Evolutionary conservation across 2,329 filamentous ascomycete genomes (phyloP), one percentile per base, ranked within the genome.

Genomic region (Neonectria faginata): DNA sequence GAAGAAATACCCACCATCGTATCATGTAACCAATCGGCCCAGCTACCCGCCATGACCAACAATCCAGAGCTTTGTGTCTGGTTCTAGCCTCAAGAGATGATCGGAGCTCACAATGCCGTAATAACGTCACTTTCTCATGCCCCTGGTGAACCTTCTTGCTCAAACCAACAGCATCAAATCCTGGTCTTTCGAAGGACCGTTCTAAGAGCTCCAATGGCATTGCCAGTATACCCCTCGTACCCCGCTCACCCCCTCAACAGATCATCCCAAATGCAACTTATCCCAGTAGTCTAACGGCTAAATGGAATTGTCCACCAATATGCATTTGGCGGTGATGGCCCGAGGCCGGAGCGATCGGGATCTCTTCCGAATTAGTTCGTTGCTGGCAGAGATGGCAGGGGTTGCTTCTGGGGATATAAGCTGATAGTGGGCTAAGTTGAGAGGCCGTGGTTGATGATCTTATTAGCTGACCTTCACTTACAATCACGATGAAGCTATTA

Each of bases 281-380:
- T 48, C 55, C 25, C 25, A 25, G 25, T 18, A 6, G 36, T 25
- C 25, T 14, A 2, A n/a, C 71, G 69, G 69, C 47, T 71, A 71
- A 71, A 71, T 70, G 14, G 20, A 16, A 53, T 57, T 64, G 14
- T 71, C 69, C 65, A 70, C 69, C 69, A 71, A 71, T 71, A 50
- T 44, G 22, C 44, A 25, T 1, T n/a, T 60, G 48, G 48, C 1
- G 45, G 2, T 18, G 6, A 8, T 14, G 10, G 25, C 11, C 10
- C 11, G 39, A 14, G 2, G 10, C 31, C 65, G 69, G 69, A 2
- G 57, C n/a, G 1, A 14, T 63, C 69, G 69, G 69, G 41, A 14
- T 44, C 11, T 4, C 1, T 59, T 56, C 69, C 69, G 69, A 25
- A 11, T 18, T 44, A 8, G 16, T 44, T 6, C 11, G 16, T 2